Evolutionary conservation across 805 yeast genomes (phyloP).

Genomic region (Saccharomycopsis schoenii): DNA sequence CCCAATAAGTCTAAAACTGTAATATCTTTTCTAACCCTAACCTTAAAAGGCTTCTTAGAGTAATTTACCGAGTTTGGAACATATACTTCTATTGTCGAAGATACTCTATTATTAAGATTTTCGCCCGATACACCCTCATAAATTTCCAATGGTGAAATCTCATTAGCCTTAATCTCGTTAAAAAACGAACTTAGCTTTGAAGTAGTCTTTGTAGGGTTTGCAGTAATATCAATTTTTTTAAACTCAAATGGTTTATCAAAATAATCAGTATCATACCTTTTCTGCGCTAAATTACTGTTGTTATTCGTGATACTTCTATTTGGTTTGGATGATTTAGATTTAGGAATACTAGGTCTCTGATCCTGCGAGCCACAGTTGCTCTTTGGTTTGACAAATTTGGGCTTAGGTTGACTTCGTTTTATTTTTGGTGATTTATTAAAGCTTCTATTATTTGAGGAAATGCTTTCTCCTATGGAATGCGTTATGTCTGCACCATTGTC

Average conservation of each 20-base stretch:
- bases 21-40: slow-evolving; percentile 28
- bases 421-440: background rate
- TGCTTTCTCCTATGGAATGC: background rate
- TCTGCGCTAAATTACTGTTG: background rate
- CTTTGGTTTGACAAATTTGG: background rate
- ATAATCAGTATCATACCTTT: background rate
- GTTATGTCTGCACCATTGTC: background rate
- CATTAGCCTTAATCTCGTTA: slow-evolving; percentile 6
- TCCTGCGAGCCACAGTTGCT: slow-evolving; percentile 10
- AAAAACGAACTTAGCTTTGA: slow-evolving; percentile 10
- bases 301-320: slow-evolving; percentile 11
- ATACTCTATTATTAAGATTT: slow-evolving; percentile 5
- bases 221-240: slow-evolving; percentile 2
- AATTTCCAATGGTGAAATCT: slow-evolving; percentile 6
- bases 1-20: slow-evolving; percentile 50
- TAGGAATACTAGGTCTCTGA: background rate
- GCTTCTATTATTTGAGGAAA: background rate
- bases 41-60: slow-evolving; percentile 14
- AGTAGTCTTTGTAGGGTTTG: background rate
- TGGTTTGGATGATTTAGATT: background rate
- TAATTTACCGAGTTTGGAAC: slow-evolving; percentile 21
- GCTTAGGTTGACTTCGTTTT: background rate
- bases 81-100: slow-evolving; percentile 19
- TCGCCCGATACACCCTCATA: slow-evolving; percentile 14
- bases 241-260: background rate